Percentiles rank a stretch among this genome's conserved stretches.
Conservation (phyloP, 1,139 yeast species). For the Debaryomyces nepalensis region DNA sequence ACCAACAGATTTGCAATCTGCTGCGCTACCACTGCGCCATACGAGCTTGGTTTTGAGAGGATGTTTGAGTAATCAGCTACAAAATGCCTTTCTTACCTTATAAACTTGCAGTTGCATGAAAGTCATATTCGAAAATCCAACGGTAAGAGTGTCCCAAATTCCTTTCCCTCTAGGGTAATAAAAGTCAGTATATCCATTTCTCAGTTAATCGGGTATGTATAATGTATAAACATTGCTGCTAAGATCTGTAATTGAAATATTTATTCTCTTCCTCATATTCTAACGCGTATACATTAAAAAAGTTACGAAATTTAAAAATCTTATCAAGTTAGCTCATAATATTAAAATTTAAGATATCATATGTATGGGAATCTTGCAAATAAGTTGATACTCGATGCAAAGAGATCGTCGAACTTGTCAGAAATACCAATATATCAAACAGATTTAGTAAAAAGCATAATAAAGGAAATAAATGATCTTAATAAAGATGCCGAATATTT, state of each 20-base stretch:
- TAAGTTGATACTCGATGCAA: constrained; percentile 83
- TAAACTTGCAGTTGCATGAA: too few relatives aligned
- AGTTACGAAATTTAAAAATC: too few relatives aligned
- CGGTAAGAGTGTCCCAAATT: too few relatives aligned
- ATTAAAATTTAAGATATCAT: constrained; percentile 1
- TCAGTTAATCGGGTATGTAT: too few relatives aligned
- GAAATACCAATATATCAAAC: constrained; percentile 75
- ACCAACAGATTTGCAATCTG: constrained; percentile 61
- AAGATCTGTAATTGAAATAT: too few relatives aligned
- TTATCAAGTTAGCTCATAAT: too few relatives aligned
- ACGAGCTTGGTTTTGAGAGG: constrained; percentile 33
- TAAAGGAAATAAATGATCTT: constrained; percentile 62
- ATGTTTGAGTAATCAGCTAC: not conserved
- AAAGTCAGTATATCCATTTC: too few relatives aligned
- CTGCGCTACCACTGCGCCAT: constrained; percentile 63
- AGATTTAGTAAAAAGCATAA: constrained; percentile 69
- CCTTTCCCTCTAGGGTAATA: too few relatives aligned
- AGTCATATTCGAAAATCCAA: too few relatives aligned
- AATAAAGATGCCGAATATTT: constrained; percentile 55
- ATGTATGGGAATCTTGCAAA: constrained; percentile 93
- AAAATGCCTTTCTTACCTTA: too few relatives aligned
- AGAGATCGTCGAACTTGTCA: constrained; percentile 70
- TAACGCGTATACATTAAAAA: constrained; percentile 2
- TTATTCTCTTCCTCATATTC: not conserved
- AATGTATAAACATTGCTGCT: too few relatives aligned